phyloP scores from a whole-genome alignment of 1,284 basidiomycete species.

The Fomes fomentarius region DNA sequence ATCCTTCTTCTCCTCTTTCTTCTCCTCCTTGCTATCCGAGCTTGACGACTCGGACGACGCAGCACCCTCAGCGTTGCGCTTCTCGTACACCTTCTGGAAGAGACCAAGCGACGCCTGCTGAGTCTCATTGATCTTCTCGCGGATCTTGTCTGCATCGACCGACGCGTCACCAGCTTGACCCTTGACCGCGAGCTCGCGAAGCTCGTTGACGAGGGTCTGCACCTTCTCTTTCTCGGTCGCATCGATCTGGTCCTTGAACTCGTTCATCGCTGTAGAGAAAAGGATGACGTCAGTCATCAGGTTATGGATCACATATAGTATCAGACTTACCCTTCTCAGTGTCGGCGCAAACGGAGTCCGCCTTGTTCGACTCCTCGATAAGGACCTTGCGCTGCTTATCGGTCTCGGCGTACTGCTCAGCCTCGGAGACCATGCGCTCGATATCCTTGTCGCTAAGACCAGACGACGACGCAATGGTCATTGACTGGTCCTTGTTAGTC shows the following conservation, averaged over 20 bases:
- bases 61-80: slow-evolving; percentile 75
- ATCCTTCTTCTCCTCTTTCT: slow-evolving; percentile 82
- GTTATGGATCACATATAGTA: too few species aligned
- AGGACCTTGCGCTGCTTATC: slow-evolving; percentile 89
- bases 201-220: slow-evolving; percentile 82
- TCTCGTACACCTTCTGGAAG: slow-evolving; percentile 99
- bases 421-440: slow-evolving; percentile 95
- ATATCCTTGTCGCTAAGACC: slow-evolving; percentile 97
- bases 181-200: slow-evolving; percentile 90
- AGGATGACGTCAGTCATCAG: background rate
- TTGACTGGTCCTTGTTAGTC: slow-evolving; percentile 95
- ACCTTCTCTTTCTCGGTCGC: slow-evolving; percentile 94
- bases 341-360: slow-evolving; percentile 92
- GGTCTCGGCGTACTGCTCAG: slow-evolving; percentile 90
- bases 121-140: slow-evolving; percentile 94
- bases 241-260: slow-evolving; percentile 98
- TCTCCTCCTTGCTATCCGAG: slow-evolving; percentile 58
- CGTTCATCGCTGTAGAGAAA: slow-evolving; percentile 94
- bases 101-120: slow-evolving; percentile 95
- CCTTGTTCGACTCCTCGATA: slow-evolving; percentile 98
- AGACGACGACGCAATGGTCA: slow-evolving; percentile 97
- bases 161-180: slow-evolving; percentile 86
- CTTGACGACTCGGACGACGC: slow-evolving; percentile 54
- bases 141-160: slow-evolving; percentile 86
- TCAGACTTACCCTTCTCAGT: slow-evolving; percentile 87